Conservation (phyloP, 768 basidiomycete species). For the Russula brevipes region DNA sequence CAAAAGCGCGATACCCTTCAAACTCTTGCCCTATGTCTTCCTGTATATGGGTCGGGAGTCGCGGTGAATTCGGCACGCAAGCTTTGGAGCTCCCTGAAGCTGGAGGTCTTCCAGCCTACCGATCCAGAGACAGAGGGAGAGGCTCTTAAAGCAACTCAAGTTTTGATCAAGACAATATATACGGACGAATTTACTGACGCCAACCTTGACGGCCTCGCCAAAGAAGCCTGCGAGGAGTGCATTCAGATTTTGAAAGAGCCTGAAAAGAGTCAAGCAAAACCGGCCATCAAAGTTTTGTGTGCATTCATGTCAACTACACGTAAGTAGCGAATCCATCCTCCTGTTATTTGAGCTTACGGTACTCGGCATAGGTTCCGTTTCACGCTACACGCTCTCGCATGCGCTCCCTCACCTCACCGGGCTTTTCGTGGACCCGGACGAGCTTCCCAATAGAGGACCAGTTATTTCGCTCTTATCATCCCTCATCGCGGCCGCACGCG, state of each 20-base stretch:
- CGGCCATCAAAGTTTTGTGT: conserved; percentile 80
- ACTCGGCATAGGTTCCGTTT: conserved; percentile 52
- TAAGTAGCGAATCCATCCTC: conserved; percentile 37
- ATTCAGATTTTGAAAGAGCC: conserved; percentile 77
- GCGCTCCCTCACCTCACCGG: conserved; percentile 70
- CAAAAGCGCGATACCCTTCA: conserved; percentile 80
- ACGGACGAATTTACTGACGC: conserved; percentile 36
- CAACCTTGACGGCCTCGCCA: conserved; percentile 52
- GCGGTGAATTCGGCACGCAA: conserved; percentile 61
- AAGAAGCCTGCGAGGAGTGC: conserved; percentile 76
- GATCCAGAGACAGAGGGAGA: conserved; percentile 69
- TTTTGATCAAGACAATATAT: conserved; percentile 73
- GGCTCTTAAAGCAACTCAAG: conserved; percentile 65
- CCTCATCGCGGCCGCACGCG: conserved; percentile 50
- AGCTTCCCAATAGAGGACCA: conserved; percentile 58
- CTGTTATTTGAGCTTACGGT: neutral
- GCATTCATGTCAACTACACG: conserved; percentile 74
- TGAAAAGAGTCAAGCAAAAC: conserved; percentile 88
- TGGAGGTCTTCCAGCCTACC: conserved; percentile 95
- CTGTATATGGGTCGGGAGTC: conserved; percentile 69
- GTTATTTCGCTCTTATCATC: conserved; percentile 65
- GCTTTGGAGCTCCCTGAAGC: conserved; percentile 86
- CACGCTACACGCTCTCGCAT: conserved; percentile 60
- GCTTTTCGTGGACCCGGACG: conserved; percentile 68
- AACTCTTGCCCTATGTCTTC: conserved; percentile 70